Percentiles rank a stretch among this genome's conserved stretches.
Conservation (phyloP, 202 grass and related monocot genomes). For the Carex sylvatica region DNA sequence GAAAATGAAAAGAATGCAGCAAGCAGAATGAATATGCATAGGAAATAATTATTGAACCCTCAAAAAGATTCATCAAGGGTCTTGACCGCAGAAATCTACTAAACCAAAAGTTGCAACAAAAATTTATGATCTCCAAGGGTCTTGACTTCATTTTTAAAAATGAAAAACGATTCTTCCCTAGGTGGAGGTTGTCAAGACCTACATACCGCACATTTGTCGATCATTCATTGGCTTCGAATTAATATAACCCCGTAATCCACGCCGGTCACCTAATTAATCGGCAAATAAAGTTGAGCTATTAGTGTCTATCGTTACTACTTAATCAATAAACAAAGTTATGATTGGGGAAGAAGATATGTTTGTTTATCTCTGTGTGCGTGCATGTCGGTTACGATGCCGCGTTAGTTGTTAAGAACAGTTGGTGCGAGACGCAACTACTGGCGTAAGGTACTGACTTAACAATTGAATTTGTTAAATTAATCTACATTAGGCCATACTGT, state of each 20-base stretch:
- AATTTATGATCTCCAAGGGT: background rate
- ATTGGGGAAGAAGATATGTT: background rate
- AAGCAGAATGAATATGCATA: background rate
- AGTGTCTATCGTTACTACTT: background rate
- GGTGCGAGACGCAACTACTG: background rate
- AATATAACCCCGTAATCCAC: background rate
- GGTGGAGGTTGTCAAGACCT: background rate
- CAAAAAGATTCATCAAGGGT: background rate
- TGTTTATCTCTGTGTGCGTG: background rate
- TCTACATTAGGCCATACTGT: background rate
- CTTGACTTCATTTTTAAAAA: background rate
- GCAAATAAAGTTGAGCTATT: background rate
- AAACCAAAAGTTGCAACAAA: background rate
- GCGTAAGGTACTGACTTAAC: background rate
- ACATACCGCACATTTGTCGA: background rate
- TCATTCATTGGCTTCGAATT: background rate
- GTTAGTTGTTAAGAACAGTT: background rate
- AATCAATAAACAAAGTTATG: background rate
- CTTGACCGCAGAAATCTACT: too few relatives aligned
- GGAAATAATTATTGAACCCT: background rate
- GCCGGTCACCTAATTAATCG: background rate
- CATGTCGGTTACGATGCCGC: background rate
- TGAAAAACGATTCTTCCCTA: background rate
- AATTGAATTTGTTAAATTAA: background rate
- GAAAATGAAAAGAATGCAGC: background rate